Evolutionary conservation across 2,329 filamentous ascomycete genomes (phyloP).

Genomic region (Xylaria sp.): DNA sequence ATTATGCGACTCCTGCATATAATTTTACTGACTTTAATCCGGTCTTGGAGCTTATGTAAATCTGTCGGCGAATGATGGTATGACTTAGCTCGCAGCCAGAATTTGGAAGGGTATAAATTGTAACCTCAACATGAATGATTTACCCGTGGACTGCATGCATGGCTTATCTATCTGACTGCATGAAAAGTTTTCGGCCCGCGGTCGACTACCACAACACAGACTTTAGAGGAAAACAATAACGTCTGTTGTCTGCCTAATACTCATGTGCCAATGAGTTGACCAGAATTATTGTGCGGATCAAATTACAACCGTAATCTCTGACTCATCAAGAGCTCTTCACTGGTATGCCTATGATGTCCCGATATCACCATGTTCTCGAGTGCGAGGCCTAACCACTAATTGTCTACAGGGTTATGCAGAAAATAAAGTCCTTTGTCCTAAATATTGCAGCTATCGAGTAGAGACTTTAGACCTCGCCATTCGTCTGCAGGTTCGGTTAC

Average conservation of each 20-base stretch:
- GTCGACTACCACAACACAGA: background rate
- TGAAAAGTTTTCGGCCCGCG: constrained; percentile 21
- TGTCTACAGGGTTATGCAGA: background rate
- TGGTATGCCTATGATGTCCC: too few relatives aligned
- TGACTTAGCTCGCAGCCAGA: background rate
- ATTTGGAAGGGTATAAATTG: background rate
- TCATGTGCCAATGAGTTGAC: background rate
- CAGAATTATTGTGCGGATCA: background rate
- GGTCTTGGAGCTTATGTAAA: too few relatives aligned
- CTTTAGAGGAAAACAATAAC: background rate
- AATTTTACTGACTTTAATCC: background rate
- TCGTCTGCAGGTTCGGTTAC: too few relatives aligned
- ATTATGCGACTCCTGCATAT: background rate
- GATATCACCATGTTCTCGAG: background rate
- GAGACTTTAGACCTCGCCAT: too few relatives aligned
- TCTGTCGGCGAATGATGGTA: background rate
- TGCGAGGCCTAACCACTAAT: background rate
- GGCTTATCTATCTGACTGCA: constrained; percentile 29
- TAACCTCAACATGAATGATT: background rate
- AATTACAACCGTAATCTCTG: background rate
- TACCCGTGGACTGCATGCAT: background rate
- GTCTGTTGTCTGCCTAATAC: background rate
- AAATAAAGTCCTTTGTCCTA: background rate
- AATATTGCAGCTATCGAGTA: background rate
- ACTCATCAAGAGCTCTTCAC: background rate